These are phyloP conservation scores for Aspergillus sclerotioniger DNA, from an alignment of 495 filamentous ascomycete genomes.

Conservation along the genomic window DNA sequence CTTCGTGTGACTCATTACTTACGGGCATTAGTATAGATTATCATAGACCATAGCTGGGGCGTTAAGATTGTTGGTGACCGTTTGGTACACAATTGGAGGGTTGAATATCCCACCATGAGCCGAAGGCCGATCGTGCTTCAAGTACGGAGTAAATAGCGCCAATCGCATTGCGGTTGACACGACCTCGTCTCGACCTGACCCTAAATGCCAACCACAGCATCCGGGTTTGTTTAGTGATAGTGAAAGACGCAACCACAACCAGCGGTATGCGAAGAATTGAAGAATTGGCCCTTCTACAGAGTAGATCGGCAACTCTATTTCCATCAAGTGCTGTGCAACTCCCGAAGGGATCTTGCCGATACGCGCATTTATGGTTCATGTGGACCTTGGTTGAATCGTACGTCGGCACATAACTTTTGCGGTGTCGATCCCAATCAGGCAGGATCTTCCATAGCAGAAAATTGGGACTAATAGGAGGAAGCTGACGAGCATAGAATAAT, in stretches of 20 bases:
- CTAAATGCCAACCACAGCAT: no score
- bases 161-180: no score
- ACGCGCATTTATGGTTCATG: slow-evolving; percentile 2
- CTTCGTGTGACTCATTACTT: no score
- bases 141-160: no score
- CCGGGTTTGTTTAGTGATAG: no score
- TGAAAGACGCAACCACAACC: no score
- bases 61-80: not conserved
- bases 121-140: no score
- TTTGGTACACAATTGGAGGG: not conserved
- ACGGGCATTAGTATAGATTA: no score
- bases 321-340: not conserved
- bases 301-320: slow-evolving; percentile 8
- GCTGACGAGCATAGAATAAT: no score
- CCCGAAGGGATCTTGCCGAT: slow-evolving; percentile 2
- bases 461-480: not conserved
- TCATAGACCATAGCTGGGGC: not conserved
- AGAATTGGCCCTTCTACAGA: not conserved
- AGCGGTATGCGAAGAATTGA: not conserved
- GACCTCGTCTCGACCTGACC: no score
- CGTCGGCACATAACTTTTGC: not conserved
- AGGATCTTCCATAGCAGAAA: not conserved
- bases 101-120: not conserved
- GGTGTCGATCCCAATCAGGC: not conserved
- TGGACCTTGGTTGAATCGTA: slow-evolving; percentile 1